Conservation (phyloP, 1,284 basidiomycete genomes). For the Apiotrichum sp. region DNA sequence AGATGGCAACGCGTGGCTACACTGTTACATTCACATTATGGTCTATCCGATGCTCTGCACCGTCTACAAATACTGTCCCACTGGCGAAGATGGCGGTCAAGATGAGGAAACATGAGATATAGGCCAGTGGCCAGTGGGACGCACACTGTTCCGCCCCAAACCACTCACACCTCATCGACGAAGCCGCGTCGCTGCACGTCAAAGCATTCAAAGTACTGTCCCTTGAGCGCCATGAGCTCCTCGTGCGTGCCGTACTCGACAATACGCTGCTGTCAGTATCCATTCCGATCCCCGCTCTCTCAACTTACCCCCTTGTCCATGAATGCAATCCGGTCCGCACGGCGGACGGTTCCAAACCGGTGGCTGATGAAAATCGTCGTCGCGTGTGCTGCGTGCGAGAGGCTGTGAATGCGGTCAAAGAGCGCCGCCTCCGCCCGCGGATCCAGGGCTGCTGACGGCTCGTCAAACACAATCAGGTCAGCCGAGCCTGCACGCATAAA, state of each 20-base stretch:
- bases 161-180: not conserved
- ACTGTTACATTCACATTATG: too few relatives aligned
- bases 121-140: too few relatives aligned
- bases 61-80: too few relatives aligned
- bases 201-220: conserved; percentile 3
- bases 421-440: conserved; percentile 70
- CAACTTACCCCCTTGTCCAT: conserved; percentile 12
- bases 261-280: conserved; percentile 49
- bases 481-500: conserved; percentile 57
- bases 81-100: too few relatives aligned
- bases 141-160: too few relatives aligned
- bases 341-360: conserved; percentile 51
- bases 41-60: too few relatives aligned
- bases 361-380: conserved; percentile 80
- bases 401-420: conserved; percentile 50
- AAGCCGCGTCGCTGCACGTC: not conserved
- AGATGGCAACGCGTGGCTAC: too few relatives aligned
- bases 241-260: conserved; percentile 71
- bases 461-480: conserved; percentile 57
- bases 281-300: conserved; percentile 72
- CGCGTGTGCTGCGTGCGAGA: conserved; percentile 43
- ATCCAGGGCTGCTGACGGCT: conserved; percentile 57
- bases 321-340: conserved; percentile 54
- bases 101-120: too few relatives aligned
- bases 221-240: conserved; percentile 54